Conservation (phyloP, 805 yeast genomes). For the Wickerhamomyces ciferrii region DNA sequence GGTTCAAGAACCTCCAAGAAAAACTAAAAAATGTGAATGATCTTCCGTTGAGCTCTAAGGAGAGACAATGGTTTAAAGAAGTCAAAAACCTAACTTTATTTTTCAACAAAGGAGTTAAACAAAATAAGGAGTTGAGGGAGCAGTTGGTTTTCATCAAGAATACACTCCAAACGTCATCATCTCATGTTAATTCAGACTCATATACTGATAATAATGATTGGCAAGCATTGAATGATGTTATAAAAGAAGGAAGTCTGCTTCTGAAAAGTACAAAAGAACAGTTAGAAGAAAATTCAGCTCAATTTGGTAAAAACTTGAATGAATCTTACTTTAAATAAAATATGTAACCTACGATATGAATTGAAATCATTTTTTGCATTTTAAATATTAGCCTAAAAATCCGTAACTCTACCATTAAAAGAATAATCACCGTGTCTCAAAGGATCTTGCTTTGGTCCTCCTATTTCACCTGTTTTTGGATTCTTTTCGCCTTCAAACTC, state of each 20-base stretch:
- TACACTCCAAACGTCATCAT: slow-evolving; percentile 4
- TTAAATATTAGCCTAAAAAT: slow-evolving; percentile 43
- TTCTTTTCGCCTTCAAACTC: slow-evolving; percentile 94
- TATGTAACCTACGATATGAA: too few relatives aligned
- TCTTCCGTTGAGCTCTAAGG: slow-evolving; percentile 32
- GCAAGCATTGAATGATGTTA: slow-evolving; percentile 24
- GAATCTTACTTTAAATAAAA: not conserved
- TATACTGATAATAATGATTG: slow-evolving; percentile 19
- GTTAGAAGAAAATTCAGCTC: slow-evolving; percentile 12
- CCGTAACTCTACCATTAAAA: slow-evolving; percentile 94
- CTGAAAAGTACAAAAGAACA: slow-evolving; percentile 15
- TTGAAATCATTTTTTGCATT: too few relatives aligned
- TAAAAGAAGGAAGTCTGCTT: slow-evolving; percentile 27
- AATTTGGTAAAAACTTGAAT: slow-evolving; percentile 13
- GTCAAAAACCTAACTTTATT: slow-evolving; percentile 25
- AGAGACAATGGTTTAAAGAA: slow-evolving; percentile 41
- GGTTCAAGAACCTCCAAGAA: slow-evolving; percentile 24
- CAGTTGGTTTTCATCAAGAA: slow-evolving; percentile 23
- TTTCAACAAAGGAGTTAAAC: slow-evolving; percentile 27
- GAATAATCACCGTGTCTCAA: slow-evolving; percentile 88
- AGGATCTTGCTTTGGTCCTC: slow-evolving; percentile 98
- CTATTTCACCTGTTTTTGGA: slow-evolving; percentile 91
- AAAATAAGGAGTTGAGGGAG: slow-evolving; percentile 20
- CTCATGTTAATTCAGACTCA: not conserved
- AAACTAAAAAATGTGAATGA: slow-evolving; percentile 20